phyloP scores from a whole-genome alignment of 345 rosid genomes.

The Bruguiera parviflora region DNA sequence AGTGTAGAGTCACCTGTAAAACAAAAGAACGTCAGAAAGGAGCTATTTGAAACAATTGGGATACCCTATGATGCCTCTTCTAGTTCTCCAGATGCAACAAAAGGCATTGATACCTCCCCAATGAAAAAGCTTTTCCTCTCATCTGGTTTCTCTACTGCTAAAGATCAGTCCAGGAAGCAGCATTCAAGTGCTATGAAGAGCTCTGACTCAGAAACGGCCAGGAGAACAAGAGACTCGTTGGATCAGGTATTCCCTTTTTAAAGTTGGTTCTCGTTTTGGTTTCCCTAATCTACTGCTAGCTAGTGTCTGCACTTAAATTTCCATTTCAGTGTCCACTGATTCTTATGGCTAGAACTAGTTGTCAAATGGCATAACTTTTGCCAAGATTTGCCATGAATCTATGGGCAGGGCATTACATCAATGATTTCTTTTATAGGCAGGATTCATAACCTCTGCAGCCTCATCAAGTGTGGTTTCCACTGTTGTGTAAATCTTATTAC shows the following conservation, averaged over 20 bases:
- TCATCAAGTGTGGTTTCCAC: too few species aligned
- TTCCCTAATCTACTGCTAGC: too few species aligned
- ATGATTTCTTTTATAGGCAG: too few species aligned
- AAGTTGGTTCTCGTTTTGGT: not conserved
- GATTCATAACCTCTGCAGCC: too few species aligned
- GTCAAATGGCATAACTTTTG: too few species aligned
- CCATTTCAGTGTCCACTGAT: not conserved
- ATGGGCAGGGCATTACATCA: too few species aligned
- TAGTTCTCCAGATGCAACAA: constrained; percentile 60
- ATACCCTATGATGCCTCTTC: constrained; percentile 75
- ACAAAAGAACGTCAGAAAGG: constrained; percentile 62
- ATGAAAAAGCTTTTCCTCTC: constrained; percentile 41
- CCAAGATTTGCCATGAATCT: too few species aligned
- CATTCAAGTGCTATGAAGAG: constrained; percentile 56
- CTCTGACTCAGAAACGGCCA: constrained; percentile 68
- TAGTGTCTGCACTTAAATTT: not conserved
- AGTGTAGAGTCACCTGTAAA: constrained; percentile 66
- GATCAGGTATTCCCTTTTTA: constrained; percentile 42
- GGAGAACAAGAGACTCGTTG: constrained; percentile 89
- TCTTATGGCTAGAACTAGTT: not conserved
- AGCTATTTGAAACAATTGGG: constrained; percentile 84
- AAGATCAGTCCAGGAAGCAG: constrained; percentile 51
- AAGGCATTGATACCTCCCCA: constrained; percentile 40
- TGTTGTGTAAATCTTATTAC: too few species aligned
- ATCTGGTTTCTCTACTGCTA: constrained; percentile 52